Conservation (phyloP, 2,329 filamentous ascomycete species). For the Dactylonectria macrodidyma region DNA sequence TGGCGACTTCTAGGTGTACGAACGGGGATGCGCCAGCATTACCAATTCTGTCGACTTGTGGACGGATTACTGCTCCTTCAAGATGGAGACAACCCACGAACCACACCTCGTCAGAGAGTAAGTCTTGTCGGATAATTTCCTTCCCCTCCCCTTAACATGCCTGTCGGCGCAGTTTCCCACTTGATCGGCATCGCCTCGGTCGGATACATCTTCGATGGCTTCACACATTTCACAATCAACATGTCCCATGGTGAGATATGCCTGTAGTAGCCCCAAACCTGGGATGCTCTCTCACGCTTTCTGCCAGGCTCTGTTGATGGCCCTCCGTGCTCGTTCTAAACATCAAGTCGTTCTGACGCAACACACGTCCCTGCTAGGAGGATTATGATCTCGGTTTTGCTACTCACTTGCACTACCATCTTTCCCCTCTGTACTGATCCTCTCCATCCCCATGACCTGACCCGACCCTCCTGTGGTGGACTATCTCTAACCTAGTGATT, state of each 20-base stretch:
- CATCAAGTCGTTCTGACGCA: slow-evolving; percentile 58
- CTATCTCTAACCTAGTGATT: slow-evolving; percentile 49
- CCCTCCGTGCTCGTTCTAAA: slow-evolving; percentile 54
- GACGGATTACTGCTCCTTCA: slow-evolving; percentile 98
- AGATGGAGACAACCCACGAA: slow-evolving; percentile 97
- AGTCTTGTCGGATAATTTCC: slow-evolving; percentile 81
- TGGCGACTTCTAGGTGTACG: slow-evolving; percentile 79
- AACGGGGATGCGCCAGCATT: slow-evolving; percentile 94
- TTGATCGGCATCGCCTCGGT: slow-evolving; percentile 59
- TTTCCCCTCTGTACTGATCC: slow-evolving; percentile 71
- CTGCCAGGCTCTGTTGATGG: slow-evolving; percentile 72
- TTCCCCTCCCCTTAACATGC: slow-evolving; percentile 78
- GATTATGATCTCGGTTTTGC: slow-evolving; percentile 62
- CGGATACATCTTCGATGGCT: slow-evolving; percentile 52
- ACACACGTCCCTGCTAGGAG: slow-evolving; percentile 53
- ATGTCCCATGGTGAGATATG: slow-evolving; percentile 78
- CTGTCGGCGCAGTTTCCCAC: slow-evolving; percentile 61
- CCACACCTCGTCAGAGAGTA: slow-evolving; percentile 99
- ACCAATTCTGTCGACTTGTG: slow-evolving; percentile 95
- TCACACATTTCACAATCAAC: slow-evolving; percentile 55
- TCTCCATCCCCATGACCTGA: slow-evolving; percentile 56
- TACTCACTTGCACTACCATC: slow-evolving; percentile 66
- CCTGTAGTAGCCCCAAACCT: slow-evolving; percentile 71
- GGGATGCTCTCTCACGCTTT: slow-evolving; percentile 77
- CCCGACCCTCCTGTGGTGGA: slow-evolving; percentile 47